phyloP scores from a whole-genome alignment of 2,329 filamentous ascomycete genomes.

The Fusarium subglutinans region DNA sequence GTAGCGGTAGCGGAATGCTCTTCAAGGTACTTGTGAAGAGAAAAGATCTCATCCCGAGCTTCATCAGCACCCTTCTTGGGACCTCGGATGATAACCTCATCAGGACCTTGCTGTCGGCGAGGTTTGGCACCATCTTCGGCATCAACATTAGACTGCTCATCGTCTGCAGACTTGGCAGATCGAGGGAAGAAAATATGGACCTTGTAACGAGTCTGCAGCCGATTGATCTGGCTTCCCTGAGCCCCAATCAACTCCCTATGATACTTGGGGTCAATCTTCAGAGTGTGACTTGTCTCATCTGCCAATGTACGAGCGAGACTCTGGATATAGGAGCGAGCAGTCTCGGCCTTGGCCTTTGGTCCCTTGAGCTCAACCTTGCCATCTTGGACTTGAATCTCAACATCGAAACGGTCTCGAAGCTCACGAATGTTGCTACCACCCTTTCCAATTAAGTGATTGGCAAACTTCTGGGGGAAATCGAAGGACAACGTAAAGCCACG shows the following conservation, averaged over 20 bases:
- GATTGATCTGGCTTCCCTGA: slow-evolving; percentile 87
- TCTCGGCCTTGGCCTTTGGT: slow-evolving; percentile 92
- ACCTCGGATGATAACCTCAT: slow-evolving; percentile 91
- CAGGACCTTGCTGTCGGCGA: slow-evolving; percentile 77
- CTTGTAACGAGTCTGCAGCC: slow-evolving; percentile 89
- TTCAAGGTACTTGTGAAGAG: slow-evolving; percentile 86
- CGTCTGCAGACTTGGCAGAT: slow-evolving; percentile 66
- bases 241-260: slow-evolving; percentile 94
- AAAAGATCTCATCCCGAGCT: slow-evolving; percentile 90
- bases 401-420: slow-evolving; percentile 72
- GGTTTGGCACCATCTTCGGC: slow-evolving; percentile 74
- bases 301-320: slow-evolving; percentile 83
- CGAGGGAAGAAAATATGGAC: slow-evolving; percentile 95
- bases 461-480: slow-evolving; percentile 94
- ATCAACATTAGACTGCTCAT: slow-evolving; percentile 77
- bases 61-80: slow-evolving; percentile 93
- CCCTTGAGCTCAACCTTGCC: slow-evolving; percentile 96
- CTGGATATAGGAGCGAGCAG: slow-evolving; percentile 83
- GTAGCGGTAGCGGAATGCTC: slow-evolving; percentile 85
- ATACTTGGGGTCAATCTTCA: slow-evolving; percentile 94
- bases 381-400: slow-evolving; percentile 87
- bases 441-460: slow-evolving; percentile 82
- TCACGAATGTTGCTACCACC: slow-evolving; percentile 73
- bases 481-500: slow-evolving; percentile 87
- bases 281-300: slow-evolving; percentile 85